These are phyloP conservation scores for Pythium biforme DNA, from an alignment of 352 stramenopile species.

Conservation along the genomic window DNA sequence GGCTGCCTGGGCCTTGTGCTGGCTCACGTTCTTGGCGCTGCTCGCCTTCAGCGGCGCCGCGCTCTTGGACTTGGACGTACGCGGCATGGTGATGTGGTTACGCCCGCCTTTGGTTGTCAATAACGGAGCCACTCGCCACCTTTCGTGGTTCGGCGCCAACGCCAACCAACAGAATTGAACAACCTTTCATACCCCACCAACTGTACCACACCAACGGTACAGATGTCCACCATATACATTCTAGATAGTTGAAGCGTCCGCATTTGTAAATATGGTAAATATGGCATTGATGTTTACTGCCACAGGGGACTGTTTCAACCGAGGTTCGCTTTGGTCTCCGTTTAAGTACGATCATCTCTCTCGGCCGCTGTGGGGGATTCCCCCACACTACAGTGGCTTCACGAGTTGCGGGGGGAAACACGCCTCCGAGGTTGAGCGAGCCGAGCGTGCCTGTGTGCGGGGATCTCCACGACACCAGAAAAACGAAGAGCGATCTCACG, in stretches of 20 bases:
- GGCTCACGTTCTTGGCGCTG: slow-evolving; percentile 18
- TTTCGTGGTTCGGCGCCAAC: slow-evolving; percentile 16
- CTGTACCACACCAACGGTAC: slow-evolving; percentile 19
- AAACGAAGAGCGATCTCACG: background rate
- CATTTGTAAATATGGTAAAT: background rate
- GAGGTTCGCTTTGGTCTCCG: background rate
- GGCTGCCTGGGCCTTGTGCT: slow-evolving; percentile 14
- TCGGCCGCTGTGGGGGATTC: slow-evolving; percentile 10
- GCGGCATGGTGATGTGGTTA: slow-evolving; percentile 18
- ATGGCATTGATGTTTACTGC: background rate
- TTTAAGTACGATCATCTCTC: slow-evolving; percentile 24
- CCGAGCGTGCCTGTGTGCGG: too few relatives aligned
- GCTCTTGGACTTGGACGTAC: slow-evolving; percentile 19
- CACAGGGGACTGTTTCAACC: background rate
- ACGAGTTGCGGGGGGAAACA: slow-evolving; percentile 8
- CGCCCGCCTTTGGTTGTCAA: slow-evolving; percentile 10
- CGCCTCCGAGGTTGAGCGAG: too few relatives aligned
- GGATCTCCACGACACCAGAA: background rate
- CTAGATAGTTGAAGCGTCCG: background rate
- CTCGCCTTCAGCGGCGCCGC: slow-evolving; percentile 29
- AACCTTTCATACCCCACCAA: slow-evolving; percentile 25
- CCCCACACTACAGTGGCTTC: slow-evolving; percentile 20
- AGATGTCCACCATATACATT: background rate
- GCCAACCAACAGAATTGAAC: slow-evolving; percentile 29
- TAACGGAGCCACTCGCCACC: slow-evolving; percentile 13